These are phyloP conservation scores for Inga oerstediana DNA, from an alignment of 306 rosid genomes.

Conservation along the genomic window DNA sequence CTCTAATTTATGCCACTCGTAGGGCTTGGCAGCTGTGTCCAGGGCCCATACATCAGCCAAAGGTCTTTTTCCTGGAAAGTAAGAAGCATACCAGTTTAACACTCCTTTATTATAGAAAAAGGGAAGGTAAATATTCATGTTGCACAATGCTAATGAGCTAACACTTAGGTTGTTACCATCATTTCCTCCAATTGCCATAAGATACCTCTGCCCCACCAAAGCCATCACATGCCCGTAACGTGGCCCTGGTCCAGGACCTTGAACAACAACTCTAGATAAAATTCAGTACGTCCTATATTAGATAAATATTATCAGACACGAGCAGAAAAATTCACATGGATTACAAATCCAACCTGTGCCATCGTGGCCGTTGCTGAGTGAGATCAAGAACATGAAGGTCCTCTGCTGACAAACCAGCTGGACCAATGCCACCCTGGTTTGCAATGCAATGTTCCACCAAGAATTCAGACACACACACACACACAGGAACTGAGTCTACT, in stretches of 20 bases:
- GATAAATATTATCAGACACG: conserved; percentile 30
- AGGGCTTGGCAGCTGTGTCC: conserved; percentile 99
- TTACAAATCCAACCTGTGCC: conserved; percentile 83
- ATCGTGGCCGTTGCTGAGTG: conserved; percentile 93
- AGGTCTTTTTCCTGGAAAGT: conserved; percentile 90
- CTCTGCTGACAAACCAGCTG: conserved; percentile 98
- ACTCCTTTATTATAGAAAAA: conserved; percentile 14
- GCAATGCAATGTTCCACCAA: conserved; percentile 33
- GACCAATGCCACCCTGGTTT: conserved; percentile 95
- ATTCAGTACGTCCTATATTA: conserved; percentile 41
- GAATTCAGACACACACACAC: background rate
- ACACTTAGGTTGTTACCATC: conserved; percentile 65
- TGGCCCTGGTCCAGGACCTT: conserved; percentile 99
- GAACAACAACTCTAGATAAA: conserved; percentile 89
- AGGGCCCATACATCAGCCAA: conserved; percentile 99
- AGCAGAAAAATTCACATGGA: conserved; percentile 10
- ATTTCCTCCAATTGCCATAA: conserved; percentile 99
- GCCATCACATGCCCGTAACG: conserved; percentile 99
- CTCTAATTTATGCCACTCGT: conserved; percentile 99
- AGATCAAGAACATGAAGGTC: conserved; percentile 99
- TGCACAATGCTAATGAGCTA: conserved; percentile 2
- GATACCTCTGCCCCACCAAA: conserved; percentile 99
- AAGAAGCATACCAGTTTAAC: conserved; percentile 33
- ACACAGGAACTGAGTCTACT: conserved; percentile 19
- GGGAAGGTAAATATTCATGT: conserved; percentile 11